These are phyloP conservation scores for Ceratocystis albifundus DNA, from an alignment of 2,329 filamentous ascomycete genomes.

Conservation along the genomic window DNA sequence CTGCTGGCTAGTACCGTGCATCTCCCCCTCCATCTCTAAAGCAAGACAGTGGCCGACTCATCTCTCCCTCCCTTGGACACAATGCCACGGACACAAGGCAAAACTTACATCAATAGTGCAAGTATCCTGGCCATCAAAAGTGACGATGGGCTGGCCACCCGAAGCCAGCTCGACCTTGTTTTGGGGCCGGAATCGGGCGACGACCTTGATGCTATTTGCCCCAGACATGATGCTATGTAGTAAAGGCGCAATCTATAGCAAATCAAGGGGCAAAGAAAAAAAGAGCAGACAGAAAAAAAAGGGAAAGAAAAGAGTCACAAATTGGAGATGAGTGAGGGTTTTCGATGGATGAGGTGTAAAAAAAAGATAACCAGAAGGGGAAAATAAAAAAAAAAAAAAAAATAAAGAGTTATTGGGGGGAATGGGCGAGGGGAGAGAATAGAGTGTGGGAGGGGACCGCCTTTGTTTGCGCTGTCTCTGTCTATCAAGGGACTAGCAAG, in stretches of 20 bases:
- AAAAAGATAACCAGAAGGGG: constrained; percentile 10
- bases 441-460: constrained; percentile 6
- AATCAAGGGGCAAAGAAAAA: background rate
- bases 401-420: constrained; percentile 12
- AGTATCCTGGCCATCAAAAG: constrained; percentile 79
- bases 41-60: background rate
- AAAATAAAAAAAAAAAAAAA: constrained; percentile 4
- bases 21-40: background rate
- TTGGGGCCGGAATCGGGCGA: constrained; percentile 94
- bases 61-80: background rate
- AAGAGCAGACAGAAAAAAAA: constrained; percentile 12
- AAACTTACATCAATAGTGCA: constrained; percentile 69
- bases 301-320: constrained; percentile 9
- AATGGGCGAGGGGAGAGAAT: constrained; percentile 13
- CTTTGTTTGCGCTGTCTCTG: constrained; percentile 12
- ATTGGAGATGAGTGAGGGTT: background rate
- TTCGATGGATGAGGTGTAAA: constrained; percentile 4
- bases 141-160: constrained; percentile 83
- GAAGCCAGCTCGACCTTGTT: constrained; percentile 87
- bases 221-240: constrained; percentile 40
- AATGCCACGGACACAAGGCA: background rate
- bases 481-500: constrained; percentile 3
- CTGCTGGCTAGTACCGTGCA: background rate
- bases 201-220: constrained; percentile 65
- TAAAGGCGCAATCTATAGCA: constrained; percentile 1